These are phyloP conservation scores for Kazachstania psychrophila DNA, from an alignment of 805 yeast species.

Conservation along the genomic window DNA sequence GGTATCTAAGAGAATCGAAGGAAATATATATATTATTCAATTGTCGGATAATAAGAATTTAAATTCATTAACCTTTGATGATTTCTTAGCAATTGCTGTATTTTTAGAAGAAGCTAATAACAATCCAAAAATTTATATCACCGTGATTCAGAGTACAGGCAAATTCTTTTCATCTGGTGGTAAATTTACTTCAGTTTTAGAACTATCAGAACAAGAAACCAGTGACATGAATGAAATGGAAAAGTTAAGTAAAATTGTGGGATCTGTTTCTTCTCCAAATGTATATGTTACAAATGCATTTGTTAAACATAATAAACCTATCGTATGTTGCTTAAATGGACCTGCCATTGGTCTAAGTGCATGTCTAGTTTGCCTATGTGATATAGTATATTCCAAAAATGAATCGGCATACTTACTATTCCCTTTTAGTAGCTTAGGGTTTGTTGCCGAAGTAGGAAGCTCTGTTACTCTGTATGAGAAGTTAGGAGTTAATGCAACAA, in stretches of 20 bases:
- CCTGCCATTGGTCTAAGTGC: constrained; percentile 77
- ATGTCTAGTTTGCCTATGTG: constrained; percentile 62
- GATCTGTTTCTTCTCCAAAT: constrained; percentile 54
- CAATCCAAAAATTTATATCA: constrained; percentile 51
- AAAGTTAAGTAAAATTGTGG: constrained; percentile 34
- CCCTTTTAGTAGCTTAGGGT: constrained; percentile 76
- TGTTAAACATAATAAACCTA: constrained; percentile 57
- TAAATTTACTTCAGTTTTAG: constrained; percentile 30
- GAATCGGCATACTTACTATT: constrained; percentile 49
- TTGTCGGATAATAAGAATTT: constrained; percentile 50
- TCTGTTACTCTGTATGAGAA: constrained; percentile 58
- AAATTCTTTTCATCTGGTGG: constrained; percentile 80
- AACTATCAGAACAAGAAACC: constrained; percentile 1
- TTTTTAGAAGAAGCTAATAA: constrained; percentile 51
- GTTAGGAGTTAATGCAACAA: constrained; percentile 63
- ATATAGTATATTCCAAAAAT: constrained; percentile 59
- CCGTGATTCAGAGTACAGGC: constrained; percentile 63
- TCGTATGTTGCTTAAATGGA: constrained; percentile 71
- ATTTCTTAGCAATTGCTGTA: constrained; percentile 51
- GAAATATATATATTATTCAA: constrained; percentile 47
- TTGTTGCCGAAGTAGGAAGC: constrained; percentile 73
- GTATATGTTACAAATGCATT: constrained; percentile 56
- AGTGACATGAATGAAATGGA: constrained; percentile 3
- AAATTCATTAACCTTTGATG: constrained; percentile 60
- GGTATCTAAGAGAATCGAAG: constrained; percentile 11